phyloP scores from a whole-genome alignment of 495 filamentous ascomycete species.

The Monascus purpureus region DNA sequence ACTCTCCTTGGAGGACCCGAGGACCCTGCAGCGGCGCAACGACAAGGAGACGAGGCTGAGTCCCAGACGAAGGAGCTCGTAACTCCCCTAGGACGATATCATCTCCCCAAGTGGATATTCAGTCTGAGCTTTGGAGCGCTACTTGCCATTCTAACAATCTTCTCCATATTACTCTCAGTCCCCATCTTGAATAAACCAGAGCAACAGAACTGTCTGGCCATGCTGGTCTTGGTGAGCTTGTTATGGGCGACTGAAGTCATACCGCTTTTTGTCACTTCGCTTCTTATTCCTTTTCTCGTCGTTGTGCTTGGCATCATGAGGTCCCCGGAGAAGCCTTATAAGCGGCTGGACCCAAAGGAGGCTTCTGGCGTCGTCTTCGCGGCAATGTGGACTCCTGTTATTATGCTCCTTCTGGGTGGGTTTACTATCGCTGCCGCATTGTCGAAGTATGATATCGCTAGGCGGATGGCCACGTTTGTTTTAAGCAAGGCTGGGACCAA shows the following conservation, averaged over 20 bases:
- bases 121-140: conserved; percentile 67
- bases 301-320: conserved; percentile 77
- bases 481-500: conserved; percentile 89
- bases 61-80: conserved; percentile 48
- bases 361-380: conserved; percentile 74
- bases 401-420: conserved; percentile 93
- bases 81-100: conserved; percentile 70
- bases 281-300: conserved; percentile 86
- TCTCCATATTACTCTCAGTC: conserved; percentile 53
- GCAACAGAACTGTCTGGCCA: conserved; percentile 89
- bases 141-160: conserved; percentile 54
- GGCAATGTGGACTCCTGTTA: conserved; percentile 98
- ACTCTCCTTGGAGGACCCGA: conserved; percentile 66
- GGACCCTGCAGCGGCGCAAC: conserved; percentile 51
- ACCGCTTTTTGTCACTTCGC: conserved; percentile 90
- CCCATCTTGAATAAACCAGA: conserved; percentile 73
- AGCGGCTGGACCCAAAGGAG: conserved; percentile 54
- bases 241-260: conserved; percentile 97
- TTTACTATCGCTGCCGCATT: conserved; percentile 93
- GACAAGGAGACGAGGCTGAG: conserved; percentile 73
- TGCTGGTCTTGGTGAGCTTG: conserved; percentile 86
- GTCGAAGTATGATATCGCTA: conserved; percentile 95
- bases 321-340: conserved; percentile 52
- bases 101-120: conserved; percentile 68
- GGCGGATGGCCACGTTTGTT: conserved; percentile 93